Conservation (phyloP, 129 eudicot species). For the Tagetes patula region DNA sequence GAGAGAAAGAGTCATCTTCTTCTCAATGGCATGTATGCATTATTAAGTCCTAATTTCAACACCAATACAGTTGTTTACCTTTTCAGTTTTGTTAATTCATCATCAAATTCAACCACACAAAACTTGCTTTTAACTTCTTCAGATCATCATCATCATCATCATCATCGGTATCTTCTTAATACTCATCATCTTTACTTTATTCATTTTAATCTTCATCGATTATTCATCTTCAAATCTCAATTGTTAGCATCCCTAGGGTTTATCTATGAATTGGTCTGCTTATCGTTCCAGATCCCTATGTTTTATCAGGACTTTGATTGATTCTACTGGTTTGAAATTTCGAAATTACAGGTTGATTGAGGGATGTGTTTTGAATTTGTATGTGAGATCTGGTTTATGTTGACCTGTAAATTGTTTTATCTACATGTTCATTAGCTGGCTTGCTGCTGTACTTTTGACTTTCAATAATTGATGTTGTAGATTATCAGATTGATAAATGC, state of each 20-base stretch:
- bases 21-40: conserved; percentile 19
- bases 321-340: background rate
- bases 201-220: conserved; percentile 12
- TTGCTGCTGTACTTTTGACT: background rate
- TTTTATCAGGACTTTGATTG: conserved; percentile 1
- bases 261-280: background rate
- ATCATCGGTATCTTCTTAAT: conserved; percentile 19
- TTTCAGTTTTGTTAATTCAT: background rate
- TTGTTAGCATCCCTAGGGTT: background rate
- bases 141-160: background rate
- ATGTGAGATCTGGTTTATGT: conserved; percentile 19
- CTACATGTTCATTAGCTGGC: background rate
- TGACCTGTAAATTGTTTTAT: background rate
- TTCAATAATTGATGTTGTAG: background rate
- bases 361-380: background rate
- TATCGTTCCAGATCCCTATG: conserved; percentile 2
- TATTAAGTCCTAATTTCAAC: background rate
- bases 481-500: background rate
- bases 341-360: background rate
- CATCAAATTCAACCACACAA: background rate
- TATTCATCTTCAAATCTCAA: conserved; percentile 1
- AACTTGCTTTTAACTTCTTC: background rate
- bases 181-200: conserved; percentile 7
- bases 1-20: conserved; percentile 13
- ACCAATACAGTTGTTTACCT: background rate